Percentiles rank a stretch among this genome's conserved stretches.
Evolutionary conservation across 78 protist species (phyloP).

Genomic region (Dictyostelium brefeldianum): DNA sequence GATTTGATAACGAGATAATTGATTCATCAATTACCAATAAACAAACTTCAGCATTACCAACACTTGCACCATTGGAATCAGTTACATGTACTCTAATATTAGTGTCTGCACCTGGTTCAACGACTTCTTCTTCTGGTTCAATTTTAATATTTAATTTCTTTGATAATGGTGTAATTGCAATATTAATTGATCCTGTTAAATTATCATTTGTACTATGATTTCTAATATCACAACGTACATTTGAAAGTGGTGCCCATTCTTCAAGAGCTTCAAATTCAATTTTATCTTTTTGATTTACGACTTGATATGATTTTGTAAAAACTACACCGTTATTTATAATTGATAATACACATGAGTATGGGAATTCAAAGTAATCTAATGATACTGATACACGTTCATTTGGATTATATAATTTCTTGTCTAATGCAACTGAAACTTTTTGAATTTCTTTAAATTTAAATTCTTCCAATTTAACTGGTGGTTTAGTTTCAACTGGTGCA

Average conservation of each 20-base stretch:
- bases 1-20: slow-evolving; percentile 33
- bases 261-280: slow-evolving; percentile 18
- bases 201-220: neutral
- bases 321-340: slow-evolving; percentile 53
- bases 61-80: slow-evolving; percentile 37
- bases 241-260: slow-evolving; percentile 51
- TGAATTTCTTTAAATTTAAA: slow-evolving; percentile 15
- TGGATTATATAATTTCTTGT: slow-evolving; percentile 23
- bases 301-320: slow-evolving; percentile 27
- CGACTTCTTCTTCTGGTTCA: slow-evolving; percentile 74
- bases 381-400: slow-evolving; percentile 17
- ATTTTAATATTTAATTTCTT: slow-evolving; percentile 23
- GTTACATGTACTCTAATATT: slow-evolving; percentile 53
- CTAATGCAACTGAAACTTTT: slow-evolving; percentile 3
- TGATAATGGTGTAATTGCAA: neutral
- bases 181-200: neutral
- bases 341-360: slow-evolving; percentile 31
- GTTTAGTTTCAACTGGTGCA: neutral
- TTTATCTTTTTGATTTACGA: neutral
- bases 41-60: slow-evolving; percentile 72
- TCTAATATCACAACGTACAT: slow-evolving; percentile 24
- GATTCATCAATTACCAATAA: slow-evolving; percentile 75
- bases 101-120: slow-evolving; percentile 75
- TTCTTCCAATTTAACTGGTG: slow-evolving; percentile 2
- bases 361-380: slow-evolving; percentile 10